Percentiles rank a stretch among this genome's conserved stretches.
Conservation (phyloP, 1,139 yeast species). For the Schizosaccharomyces versatilis region DNA sequence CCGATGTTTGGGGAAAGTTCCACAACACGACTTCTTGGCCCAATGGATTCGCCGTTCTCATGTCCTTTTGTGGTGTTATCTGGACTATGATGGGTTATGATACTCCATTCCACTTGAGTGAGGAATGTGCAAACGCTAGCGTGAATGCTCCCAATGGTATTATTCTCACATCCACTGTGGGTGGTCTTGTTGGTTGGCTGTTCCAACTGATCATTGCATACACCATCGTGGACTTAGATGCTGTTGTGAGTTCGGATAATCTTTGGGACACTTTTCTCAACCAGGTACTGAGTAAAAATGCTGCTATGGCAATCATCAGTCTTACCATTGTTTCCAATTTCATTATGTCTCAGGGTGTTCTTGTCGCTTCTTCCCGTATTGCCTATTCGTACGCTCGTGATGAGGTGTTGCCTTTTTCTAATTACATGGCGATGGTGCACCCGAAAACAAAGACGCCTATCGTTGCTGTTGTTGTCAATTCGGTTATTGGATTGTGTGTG, state of each 20-base stretch:
- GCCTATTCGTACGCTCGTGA: conserved; percentile 49
- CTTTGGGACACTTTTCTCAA: conserved; percentile 41
- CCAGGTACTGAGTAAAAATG: conserved; percentile 22
- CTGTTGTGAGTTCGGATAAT: conserved; percentile 26
- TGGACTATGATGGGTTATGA: conserved; percentile 55
- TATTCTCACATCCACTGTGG: conserved; percentile 37
- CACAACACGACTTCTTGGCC: background rate
- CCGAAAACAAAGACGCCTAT: conserved; percentile 41
- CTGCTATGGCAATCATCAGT: conserved; percentile 14
- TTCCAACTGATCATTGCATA: conserved; percentile 46
- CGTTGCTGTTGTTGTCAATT: conserved; percentile 46
- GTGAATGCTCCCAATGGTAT: conserved; percentile 46
- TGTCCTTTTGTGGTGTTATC: conserved; percentile 38
- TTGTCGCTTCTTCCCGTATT: conserved; percentile 50
- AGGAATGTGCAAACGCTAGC: conserved; percentile 48
- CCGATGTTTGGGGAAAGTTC: background rate
- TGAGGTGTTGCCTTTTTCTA: conserved; percentile 42
- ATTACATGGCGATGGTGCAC: conserved; percentile 31
- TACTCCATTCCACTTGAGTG: conserved; percentile 52
- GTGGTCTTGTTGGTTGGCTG: conserved; percentile 41
- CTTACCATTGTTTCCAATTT: conserved; percentile 38
- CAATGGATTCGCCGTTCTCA: background rate
- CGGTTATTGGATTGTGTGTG: conserved; percentile 33
- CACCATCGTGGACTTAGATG: conserved; percentile 33
- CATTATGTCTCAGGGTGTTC: conserved; percentile 49